Conservation (phyloP, 257 asterid species). For the Hygrophila difformis region DNA sequence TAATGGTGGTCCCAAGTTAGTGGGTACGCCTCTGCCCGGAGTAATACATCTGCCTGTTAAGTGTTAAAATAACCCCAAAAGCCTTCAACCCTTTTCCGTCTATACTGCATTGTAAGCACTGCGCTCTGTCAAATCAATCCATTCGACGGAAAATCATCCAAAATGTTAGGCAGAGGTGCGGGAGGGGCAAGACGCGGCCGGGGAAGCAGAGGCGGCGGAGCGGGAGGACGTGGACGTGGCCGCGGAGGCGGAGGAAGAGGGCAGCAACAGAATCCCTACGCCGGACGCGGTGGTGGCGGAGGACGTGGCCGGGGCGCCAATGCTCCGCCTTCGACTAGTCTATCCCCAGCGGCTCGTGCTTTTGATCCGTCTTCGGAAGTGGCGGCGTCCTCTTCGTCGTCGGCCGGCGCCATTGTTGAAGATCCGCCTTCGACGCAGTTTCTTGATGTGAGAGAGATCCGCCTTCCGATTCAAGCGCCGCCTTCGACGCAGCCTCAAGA, state of each 20-base stretch:
- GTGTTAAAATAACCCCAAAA: no score
- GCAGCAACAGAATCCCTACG: not conserved
- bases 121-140: no score
- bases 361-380: constrained; percentile 1
- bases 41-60: no score
- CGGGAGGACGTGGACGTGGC: constrained; percentile 19
- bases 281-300: constrained; percentile 21
- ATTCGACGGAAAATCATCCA: not conserved
- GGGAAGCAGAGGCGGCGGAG: constrained; percentile 14
- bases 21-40: no score
- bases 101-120: no score
- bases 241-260: constrained; percentile 18
- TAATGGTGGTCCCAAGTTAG: no score
- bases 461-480: constrained; percentile 23
- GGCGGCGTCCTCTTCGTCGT: not conserved
- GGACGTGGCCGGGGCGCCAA: constrained; percentile 25
- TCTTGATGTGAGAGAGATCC: constrained; percentile 22
- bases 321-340: constrained; percentile 16
- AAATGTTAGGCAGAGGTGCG: constrained; percentile 24
- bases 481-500: constrained; percentile 18
- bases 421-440: constrained; percentile 22
- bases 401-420: constrained; percentile 11
- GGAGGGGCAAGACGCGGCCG: constrained; percentile 4
- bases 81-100: no score
- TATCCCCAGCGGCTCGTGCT: constrained; percentile 6